phyloP scores from a whole-genome alignment of 73 alveolate genomes.

The Tetrahymena borealis region DNA sequence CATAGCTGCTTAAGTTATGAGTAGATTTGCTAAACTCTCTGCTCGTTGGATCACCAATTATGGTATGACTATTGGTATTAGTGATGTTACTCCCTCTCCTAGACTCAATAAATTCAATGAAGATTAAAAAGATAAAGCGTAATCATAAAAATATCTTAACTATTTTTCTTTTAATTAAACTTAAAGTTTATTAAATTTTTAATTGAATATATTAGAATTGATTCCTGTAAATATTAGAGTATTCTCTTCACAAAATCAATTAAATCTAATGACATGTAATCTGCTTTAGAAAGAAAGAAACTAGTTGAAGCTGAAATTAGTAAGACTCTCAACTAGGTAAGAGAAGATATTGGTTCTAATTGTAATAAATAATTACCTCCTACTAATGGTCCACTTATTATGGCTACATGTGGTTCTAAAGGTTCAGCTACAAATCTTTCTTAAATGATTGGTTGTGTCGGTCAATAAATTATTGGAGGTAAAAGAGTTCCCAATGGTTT shows the following conservation, averaged over 20 bases:
- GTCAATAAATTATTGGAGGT: conserved; percentile 91
- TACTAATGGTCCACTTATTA: conserved; percentile 85
- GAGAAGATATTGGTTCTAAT: conserved; percentile 57
- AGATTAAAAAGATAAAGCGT: background rate
- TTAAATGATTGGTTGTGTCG: conserved; percentile 99
- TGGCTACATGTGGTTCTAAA: conserved; percentile 98
- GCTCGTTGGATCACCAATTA: conserved; percentile 95
- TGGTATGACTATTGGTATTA: conserved; percentile 97
- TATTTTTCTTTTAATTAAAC: background rate
- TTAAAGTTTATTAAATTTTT: conserved; percentile 46
- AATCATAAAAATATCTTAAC: background rate
- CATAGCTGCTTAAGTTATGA: conserved; percentile 92
- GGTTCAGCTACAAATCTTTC: conserved; percentile 93
- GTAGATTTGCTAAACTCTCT: conserved; percentile 95
- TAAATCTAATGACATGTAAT: background rate
- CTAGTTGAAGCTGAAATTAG: conserved; percentile 1
- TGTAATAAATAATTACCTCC: conserved; percentile 43
- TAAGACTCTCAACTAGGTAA: conserved; percentile 46
- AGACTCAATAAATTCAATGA: background rate
- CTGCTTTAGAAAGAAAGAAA: background rate
- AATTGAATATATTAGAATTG: conserved; percentile 59
- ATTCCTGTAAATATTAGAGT: conserved; percentile 58
- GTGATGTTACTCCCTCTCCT: conserved; percentile 86
- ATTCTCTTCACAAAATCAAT: conserved; percentile 27
- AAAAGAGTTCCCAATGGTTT: conserved; percentile 94